Conservation (phyloP, 805 yeast genomes). For the Candida alai region DNA sequence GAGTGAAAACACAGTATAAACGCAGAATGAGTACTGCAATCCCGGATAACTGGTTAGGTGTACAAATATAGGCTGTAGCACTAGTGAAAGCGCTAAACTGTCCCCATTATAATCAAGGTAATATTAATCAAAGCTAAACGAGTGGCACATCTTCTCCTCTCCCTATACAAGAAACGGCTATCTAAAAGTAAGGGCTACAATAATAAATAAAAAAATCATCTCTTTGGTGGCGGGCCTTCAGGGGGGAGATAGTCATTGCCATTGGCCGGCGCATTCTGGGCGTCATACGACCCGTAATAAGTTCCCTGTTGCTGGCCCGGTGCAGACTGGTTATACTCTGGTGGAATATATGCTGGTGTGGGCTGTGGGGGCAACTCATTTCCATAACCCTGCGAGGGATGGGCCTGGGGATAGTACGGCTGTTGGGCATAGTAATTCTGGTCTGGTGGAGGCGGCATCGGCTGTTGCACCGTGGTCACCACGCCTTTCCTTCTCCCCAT, state of each 20-base stretch:
- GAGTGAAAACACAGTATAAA: too few relatives aligned
- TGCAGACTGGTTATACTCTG: background rate
- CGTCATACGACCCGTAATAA: background rate
- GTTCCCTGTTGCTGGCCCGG: constrained; percentile 2
- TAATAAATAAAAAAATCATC: too few relatives aligned
- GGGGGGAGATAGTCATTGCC: constrained; percentile 1
- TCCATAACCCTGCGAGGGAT: background rate
- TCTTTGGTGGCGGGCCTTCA: constrained; percentile 1
- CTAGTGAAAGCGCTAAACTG: too few relatives aligned
- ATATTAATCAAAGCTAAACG: too few relatives aligned
- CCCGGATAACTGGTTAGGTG: too few relatives aligned
- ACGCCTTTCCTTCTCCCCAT: constrained; percentile 3
- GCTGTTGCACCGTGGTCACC: constrained; percentile 2
- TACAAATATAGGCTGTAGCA: too few relatives aligned
- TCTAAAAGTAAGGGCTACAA: too few relatives aligned
- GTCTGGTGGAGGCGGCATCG: constrained; percentile 3
- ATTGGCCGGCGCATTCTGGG: background rate
- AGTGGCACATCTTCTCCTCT: too few relatives aligned
- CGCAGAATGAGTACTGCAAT: too few relatives aligned
- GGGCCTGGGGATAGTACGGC: background rate
- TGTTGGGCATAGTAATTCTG: constrained; percentile 3
- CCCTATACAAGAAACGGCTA: too few relatives aligned
- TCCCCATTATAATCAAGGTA: too few relatives aligned
- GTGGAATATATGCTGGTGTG: constrained; percentile 2
- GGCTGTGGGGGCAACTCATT: constrained; percentile 7